Evolutionary conservation across 2,329 filamentous ascomycete species (phyloP).

Genomic region (Celoporthe dispersa): DNA sequence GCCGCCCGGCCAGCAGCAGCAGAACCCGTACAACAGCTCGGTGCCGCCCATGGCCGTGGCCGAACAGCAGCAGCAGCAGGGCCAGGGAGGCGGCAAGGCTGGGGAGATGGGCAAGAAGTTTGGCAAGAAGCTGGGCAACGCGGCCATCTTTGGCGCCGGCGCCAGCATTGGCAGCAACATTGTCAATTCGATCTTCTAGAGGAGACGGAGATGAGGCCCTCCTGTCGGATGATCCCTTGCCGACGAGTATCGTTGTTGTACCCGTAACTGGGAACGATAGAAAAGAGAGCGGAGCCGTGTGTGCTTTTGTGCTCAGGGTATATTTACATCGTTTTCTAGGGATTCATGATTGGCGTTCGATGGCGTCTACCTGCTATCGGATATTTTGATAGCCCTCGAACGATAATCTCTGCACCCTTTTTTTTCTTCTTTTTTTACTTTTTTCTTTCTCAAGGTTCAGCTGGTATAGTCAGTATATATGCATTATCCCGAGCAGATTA

Average conservation of each 20-base stretch:
- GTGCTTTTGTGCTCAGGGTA: neutral
- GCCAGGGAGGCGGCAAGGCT: constrained; percentile 63
- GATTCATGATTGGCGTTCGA: neutral
- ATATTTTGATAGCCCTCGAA: neutral
- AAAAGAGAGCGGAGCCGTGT: neutral
- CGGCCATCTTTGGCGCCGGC: constrained; percentile 89
- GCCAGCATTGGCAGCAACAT: constrained; percentile 89
- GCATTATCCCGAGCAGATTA: neutral
- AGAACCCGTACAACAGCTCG: constrained; percentile 68
- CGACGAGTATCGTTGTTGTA: neutral
- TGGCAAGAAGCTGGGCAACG: constrained; percentile 87
- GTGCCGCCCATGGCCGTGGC: constrained; percentile 78
- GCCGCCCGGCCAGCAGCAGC: constrained; percentile 51
- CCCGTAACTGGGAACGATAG: neutral
- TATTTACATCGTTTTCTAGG: neutral
- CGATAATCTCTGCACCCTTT: too few relatives aligned
- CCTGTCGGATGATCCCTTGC: neutral
- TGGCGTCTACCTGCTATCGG: neutral
- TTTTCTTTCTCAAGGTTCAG: neutral
- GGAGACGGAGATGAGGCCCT: neutral
- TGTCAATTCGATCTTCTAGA: constrained; percentile 86
- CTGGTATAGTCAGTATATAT: neutral
- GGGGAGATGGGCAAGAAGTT: constrained; percentile 88
- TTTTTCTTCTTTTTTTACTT: too few relatives aligned
- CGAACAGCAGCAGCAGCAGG: constrained; percentile 51